Evolutionary conservation across 441 rosid genomes (phyloP), one percentile per base, ranked within the genome.

Genomic region (Jatropha multifida): DNA sequence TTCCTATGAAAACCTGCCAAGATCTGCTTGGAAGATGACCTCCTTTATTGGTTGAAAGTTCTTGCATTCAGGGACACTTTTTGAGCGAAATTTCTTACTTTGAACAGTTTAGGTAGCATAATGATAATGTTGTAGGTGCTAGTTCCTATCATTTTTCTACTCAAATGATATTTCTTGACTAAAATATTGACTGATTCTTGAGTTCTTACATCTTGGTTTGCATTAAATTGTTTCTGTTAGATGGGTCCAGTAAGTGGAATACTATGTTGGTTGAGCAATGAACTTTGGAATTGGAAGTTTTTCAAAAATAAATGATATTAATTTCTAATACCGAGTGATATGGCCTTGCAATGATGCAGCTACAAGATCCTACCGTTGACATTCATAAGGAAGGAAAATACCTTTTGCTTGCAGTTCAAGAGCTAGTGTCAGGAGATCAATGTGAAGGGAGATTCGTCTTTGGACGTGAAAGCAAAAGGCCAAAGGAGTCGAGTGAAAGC

Each of bases 361-460:
- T 96, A 74, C 81, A 89, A 78, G 88, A 94, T 86, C 94, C 92
- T 46, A 83, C 76, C 73, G 23, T 88, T 62, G 98, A 94, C 84
- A 88, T 94, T 54, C 87, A 85, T 85, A 91, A 88, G 85, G 97
- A 91, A 88, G 99, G 96, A 68, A 94, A 91, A 74, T 91, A 96
- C 81, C 87, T 96, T 64, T 84, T 94, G 91, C 92, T 89, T 71
- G 94, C 99, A 17, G 90, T 96, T 76, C 97, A 94, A 80, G 99
- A 94, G 84, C 88, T 96, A 59, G 94, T 92, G 4, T 86, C 94
- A 7, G 98, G 97, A 73, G 99, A 96, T 83, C 94, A 87, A 81
- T 92, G 98, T 72, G 99, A 96, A 89, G 99, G 99, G 37, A 88
- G 97, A 76, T 96, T 94, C 63, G 99, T 96, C 15, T 96, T 96